Evolutionary conservation across 805 yeast species (phyloP).

Genomic region (Candida coquimbonensis): DNA sequence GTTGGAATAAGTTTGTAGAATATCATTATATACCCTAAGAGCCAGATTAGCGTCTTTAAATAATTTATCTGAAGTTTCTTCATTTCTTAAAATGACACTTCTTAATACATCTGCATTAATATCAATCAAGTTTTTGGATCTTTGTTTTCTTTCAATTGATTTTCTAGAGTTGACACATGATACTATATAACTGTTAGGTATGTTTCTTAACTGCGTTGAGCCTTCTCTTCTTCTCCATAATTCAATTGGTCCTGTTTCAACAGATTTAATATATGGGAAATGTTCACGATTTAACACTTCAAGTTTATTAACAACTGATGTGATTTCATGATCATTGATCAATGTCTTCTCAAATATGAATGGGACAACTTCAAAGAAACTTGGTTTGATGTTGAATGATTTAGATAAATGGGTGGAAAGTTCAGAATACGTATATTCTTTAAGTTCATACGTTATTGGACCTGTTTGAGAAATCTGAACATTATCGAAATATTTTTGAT

Average conservation of each 20-base stretch:
- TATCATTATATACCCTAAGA: neutral
- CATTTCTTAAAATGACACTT: slow-evolving; percentile 7
- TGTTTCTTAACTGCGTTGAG: neutral
- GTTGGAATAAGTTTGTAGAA: neutral
- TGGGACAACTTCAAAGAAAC: slow-evolving; percentile 12
- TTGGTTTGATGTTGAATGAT: slow-evolving; percentile 1
- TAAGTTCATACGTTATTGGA: slow-evolving; percentile 5
- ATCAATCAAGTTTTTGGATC: neutral
- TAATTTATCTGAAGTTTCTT: neutral
- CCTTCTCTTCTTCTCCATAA: neutral
- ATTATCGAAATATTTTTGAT: slow-evolving; percentile 7
- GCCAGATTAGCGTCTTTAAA: slow-evolving; percentile 3
- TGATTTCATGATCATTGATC: neutral
- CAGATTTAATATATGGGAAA: neutral
- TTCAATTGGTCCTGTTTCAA: neutral
- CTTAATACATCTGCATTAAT: slow-evolving; percentile 9
- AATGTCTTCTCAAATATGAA: slow-evolving; percentile 5
- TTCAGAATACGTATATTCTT: slow-evolving; percentile 3
- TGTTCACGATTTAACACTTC: slow-evolving; percentile 6
- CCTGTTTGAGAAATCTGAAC: slow-evolving; percentile 3
- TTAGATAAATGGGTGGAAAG: slow-evolving; percentile 4
- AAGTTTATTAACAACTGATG: slow-evolving; percentile 5
- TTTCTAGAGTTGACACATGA: slow-evolving; percentile 5
- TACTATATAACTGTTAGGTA: slow-evolving; percentile 3
- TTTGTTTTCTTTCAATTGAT: neutral